Evolutionary conservation across 345 rosid genomes (phyloP), one percentile per base, ranked within the genome.

Genomic region (Odontarrhena argentea): DNA sequence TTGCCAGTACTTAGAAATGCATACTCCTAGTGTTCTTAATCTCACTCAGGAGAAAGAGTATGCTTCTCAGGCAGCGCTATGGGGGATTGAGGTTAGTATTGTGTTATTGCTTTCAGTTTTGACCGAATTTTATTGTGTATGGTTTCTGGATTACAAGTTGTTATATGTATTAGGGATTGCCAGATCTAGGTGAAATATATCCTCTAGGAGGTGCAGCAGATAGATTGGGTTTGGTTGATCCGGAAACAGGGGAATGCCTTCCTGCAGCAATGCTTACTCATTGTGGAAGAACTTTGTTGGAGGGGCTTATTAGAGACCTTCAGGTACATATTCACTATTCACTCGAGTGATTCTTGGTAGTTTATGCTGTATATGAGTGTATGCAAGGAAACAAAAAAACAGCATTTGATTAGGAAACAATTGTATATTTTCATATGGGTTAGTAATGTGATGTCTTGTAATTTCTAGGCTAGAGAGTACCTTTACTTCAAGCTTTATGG

Each of bases 241-340:
- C 84, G 38, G 89, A 84, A 70, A 86, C 89, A 9, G 89, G 92
- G 44, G 97, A 93, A 81, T 90, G 91, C 58, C 91, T 93, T 71
- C 97, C 97, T 1, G 98, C 98, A 61, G 98, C 96, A 45, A 84
- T 93, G 97, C 96, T 93, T 80, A 86, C 88, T 46, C 89, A 87
- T 75, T 86, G 98, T 79, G 98, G 98, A 69, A 67, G 85, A 71
- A 90, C 96, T 38, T 79, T 93, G 73, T 74, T 93, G 81, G 98
- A 93, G 78, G 97, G 94, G 67, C 98, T 90, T 61, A 79, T 93
- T 47, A 83, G 97, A 80, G 97, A 90, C 79, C 91, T 93, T 70
- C 97, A 89, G 97, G 96, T 89, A 85, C 63, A 64, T 9, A 28
- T 56, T 69, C 68, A 38, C 52, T 52, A 7, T 24, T 18, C 63